Base-by-base conservation (phyloP, 257 asterid genomes). In the Thymus mandschuricus region DNA sequence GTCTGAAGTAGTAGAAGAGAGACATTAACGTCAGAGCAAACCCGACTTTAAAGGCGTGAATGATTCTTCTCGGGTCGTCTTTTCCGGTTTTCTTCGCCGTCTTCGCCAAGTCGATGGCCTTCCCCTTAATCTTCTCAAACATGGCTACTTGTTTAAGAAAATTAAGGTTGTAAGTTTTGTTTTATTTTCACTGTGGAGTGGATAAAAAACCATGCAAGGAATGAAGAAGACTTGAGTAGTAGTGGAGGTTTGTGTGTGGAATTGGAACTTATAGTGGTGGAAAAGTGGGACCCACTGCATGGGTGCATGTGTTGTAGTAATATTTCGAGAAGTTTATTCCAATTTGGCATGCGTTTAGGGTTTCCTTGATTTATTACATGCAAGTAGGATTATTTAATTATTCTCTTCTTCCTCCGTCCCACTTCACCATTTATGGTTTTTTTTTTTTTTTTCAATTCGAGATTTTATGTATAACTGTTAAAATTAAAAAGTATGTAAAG, bases 51-150 rank as follows among this genome's bases (percentile, higher is more conserved):
- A 78, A 21, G 1, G 88, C 81, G 60, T 89, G 93, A 10, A 74
- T 4, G 1, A 85, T 62, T 76, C 82, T 80, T 70, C 96, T 83
- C 0, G 96, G 96, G 79, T 89, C 96, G 55, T 89, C 96, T 46
- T 81, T 48, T 35, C 86, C 91, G 3, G 80, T 61, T 61, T 77
- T 81, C 68, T 52, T 85, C 5, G 52, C n/a, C n/a, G 41, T 66
- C 8, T 60, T 66, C 7, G 49, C 49, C 21, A 21, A 21, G 21
- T 21, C 21, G 21, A 21, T 21, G 3, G 50, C 82, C n/a, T 34
- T 21, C 21, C 21, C 66, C 55, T 54, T 71, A 4, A 81, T 5
- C 60, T n/a, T 77, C 41, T 52, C 56, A 5, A 66, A 10, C 58
- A 73, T n/a, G 51, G 55, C 21, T 48, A 3, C 21, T 4, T 3